Base-by-base conservation (phyloP, 108 stramenopile species). In the Seminavis robusta region DNA sequence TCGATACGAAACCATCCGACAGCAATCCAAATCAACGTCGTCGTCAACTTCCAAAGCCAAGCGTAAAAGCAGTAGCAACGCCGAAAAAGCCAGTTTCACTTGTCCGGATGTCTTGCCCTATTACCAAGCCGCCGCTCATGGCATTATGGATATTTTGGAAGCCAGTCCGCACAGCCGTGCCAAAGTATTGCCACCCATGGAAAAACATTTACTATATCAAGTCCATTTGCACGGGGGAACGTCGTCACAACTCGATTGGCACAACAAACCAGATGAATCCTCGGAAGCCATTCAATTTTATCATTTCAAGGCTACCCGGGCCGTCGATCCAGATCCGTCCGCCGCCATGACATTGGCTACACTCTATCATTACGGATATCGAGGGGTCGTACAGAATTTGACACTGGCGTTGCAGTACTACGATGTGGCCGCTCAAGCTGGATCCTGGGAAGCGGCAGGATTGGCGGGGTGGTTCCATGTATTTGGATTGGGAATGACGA, bases 251-350 rank as follows among this genome's bases (percentile, higher is more conserved):
- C 52, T 94, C 19, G 74, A 73, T 25, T 41, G 39, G 29, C 43
- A 80, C 49, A 90, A 94, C 67, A 87, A 88, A 57, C 83, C 88
- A 2, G 86, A 88, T 40, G 92, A 94, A 61, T 51, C 77, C 32
- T 69, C 75, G 48, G 88, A 94, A 41, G 92, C 88, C 27, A 47
- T 94, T 47, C 86, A 94, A 63, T 94, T 83, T 59, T 90, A 86
- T 69, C 79, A 84, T 17, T 50, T 90, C 34, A 65, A 76, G 27
- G 87, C 85, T 2, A 79, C 65, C 11, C 64, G 56, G 26, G 11
- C 61, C 60, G 27, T 54, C n/a, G 27, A 37, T n/a, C 26, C 25
- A 4, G 45, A 59, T 19, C 26, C 27, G 1, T 27, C 57, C 19
- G 84, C 92, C 3, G 92, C 92, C 15, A 63, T 60, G 42, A 86